Base-by-base conservation (phyloP, 2,329 filamentous ascomycete species). In the Cladophialophora immunda region DNA sequence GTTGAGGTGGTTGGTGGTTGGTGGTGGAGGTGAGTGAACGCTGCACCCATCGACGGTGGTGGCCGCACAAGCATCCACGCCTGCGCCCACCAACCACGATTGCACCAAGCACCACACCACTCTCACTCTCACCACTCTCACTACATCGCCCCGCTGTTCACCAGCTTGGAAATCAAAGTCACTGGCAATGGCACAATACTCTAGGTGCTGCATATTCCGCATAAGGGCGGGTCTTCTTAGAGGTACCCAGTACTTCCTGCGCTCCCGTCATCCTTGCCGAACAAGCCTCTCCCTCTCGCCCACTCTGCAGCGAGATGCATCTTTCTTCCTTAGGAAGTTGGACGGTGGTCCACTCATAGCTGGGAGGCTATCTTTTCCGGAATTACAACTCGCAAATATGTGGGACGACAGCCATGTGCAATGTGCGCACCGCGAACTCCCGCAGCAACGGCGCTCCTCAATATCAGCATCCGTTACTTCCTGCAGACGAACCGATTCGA, bases 1-100 rank as follows among this genome's bases (percentile, higher is more conserved):
- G 34, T 4, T 50, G 45, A n/a, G n/a, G n/a, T 47, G n/a, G 19
- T 47, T 47, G 41, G n/a, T 47, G n/a, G 41, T 47, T 47, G 41
- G 41, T 47, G 41, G 41, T 47, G 41, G 41, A 47, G 6, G 41
- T 22, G 34, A 32, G 36, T 17, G n/a, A 41, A 41, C 13, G 17
- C 36, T 41, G 36, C 32, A 34, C 7, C 32, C 32, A 5, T 34
- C 4, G 3, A 34, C 32, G 7, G 4, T 11, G 13, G 36, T 17
- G 15, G 36, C 2, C 17, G 45, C 45, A 17, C 45, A 50, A 6
- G 9, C 45, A 11, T 45, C 15, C 17, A 5, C 38, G 45, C 45
- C 19, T 50, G 45, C 19, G 22, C 5, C 45, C 41, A n/a, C 38
- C 38, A 41, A 41, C 38, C 38, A 41, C 17, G 1, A 41, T 17